Conservation (phyloP, 2,329 filamentous ascomycete genomes). For the Biscogniauxia sp. region DNA sequence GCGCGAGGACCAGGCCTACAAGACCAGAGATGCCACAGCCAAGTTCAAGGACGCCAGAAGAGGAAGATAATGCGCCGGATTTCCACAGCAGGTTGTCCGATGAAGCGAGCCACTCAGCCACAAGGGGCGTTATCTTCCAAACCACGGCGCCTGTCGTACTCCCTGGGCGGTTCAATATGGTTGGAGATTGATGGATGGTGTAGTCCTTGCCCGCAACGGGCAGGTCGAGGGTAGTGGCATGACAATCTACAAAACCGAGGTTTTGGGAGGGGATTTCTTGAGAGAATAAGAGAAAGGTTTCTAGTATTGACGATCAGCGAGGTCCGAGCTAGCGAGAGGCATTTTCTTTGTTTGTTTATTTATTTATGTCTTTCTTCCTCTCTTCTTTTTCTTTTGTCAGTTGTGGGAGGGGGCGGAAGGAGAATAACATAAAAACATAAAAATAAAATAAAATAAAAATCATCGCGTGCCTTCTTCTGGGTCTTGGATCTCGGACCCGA, state of each 20-base stretch:
- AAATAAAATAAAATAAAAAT: not conserved
- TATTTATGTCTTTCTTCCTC: too few species aligned
- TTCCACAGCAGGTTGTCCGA: constrained; percentile 62
- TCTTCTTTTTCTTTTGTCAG: too few species aligned
- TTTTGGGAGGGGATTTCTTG: constrained; percentile 70
- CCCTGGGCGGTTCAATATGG: constrained; percentile 68
- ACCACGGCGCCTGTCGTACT: constrained; percentile 80
- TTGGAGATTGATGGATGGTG: constrained; percentile 78
- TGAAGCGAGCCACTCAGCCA: constrained; percentile 76
- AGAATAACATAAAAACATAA: too few species aligned
- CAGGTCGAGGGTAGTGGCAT: constrained; percentile 63
- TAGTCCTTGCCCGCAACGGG: constrained; percentile 68
- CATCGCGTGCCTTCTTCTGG: constrained; percentile 33
- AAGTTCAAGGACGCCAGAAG: constrained; percentile 71
- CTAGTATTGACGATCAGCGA: constrained; percentile 43
- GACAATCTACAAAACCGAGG: constrained; percentile 81
- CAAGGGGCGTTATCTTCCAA: constrained; percentile 84
- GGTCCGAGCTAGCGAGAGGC: not conserved
- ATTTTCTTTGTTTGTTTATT: too few species aligned
- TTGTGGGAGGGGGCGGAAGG: too few species aligned
- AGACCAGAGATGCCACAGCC: constrained; percentile 86
- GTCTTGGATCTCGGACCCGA: constrained; percentile 30
- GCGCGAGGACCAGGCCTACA: constrained; percentile 66
- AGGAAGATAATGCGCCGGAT: constrained; percentile 47
- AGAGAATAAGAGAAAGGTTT: constrained; percentile 85